These are phyloP conservation scores for Leptographium lundbergii DNA, from an alignment of 2,329 filamentous ascomycete species.

Conservation along the genomic window DNA sequence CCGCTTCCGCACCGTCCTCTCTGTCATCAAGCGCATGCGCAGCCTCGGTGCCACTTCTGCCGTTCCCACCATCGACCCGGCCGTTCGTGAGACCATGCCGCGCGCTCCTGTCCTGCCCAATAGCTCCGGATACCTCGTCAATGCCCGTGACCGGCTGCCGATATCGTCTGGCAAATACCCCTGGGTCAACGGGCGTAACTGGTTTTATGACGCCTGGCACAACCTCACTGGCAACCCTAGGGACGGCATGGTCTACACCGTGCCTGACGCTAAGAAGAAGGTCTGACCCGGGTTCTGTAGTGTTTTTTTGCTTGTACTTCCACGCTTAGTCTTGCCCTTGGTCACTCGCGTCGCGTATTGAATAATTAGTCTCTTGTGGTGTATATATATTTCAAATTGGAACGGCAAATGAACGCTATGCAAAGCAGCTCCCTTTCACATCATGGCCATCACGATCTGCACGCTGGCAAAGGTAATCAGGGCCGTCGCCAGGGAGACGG, in stretches of 20 bases:
- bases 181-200: conserved; percentile 16
- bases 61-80: conserved; percentile 12
- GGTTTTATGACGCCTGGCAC: conserved; percentile 19
- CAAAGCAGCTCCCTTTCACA: background rate
- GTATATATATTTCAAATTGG: background rate
- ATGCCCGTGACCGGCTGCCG: conserved; percentile 16
- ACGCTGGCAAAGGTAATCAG: conserved; percentile 3
- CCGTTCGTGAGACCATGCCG: conserved; percentile 10
- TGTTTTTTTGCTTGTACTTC: background rate
- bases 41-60: conserved; percentile 11
- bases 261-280: conserved; percentile 5
- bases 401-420: background rate
- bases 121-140: conserved; percentile 16
- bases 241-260: conserved; percentile 10
- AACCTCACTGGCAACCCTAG: conserved; percentile 6
- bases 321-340: too few relatives aligned
- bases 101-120: conserved; percentile 11
- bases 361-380: too few relatives aligned
- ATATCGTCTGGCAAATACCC: conserved; percentile 14
- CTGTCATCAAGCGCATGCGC: conserved; percentile 11
- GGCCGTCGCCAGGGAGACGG: background rate
- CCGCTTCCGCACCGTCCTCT: conserved; percentile 9
- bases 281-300: background rate
- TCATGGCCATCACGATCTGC: background rate
- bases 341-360: too few relatives aligned